Conservation (phyloP, 345 rosid genomes). For the Brassica nigra region DNA sequence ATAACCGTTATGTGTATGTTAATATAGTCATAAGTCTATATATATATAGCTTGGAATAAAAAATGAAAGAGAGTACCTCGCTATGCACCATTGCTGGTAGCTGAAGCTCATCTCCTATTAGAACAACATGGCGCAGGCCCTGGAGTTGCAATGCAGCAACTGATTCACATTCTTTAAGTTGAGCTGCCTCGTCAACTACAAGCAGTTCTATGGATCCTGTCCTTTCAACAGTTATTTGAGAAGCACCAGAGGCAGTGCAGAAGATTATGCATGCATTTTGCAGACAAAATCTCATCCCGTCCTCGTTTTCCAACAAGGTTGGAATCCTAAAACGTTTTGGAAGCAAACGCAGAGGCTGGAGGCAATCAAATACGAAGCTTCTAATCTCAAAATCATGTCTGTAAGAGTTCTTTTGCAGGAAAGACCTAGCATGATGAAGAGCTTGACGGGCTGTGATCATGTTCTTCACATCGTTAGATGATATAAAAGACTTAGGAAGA, state of each 20-base stretch:
- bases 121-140: conserved; percentile 46
- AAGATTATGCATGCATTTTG: conserved; percentile 43
- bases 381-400: not conserved
- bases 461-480: conserved; percentile 20
- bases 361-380: not conserved
- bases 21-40: not conserved
- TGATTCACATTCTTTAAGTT: conserved; percentile 57
- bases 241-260: conserved; percentile 49
- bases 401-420: not conserved
- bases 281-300: conserved; percentile 24
- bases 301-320: not conserved
- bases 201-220: conserved; percentile 30
- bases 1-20: not conserved
- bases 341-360: conserved; percentile 19
- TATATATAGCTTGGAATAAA: too few relatives aligned
- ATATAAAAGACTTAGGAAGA: conserved; percentile 34
- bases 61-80: conserved; percentile 32
- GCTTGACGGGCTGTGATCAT: conserved; percentile 28
- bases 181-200: conserved; percentile 59
- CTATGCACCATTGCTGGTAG: conserved; percentile 53
- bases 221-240: conserved; percentile 21
- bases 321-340: not conserved
- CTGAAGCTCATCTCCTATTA: conserved; percentile 52
- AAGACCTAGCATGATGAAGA: conserved; percentile 9
- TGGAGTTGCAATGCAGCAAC: conserved; percentile 47